phyloP scores from a whole-genome alignment of 2,329 filamentous ascomycete species.

The Laburnicola sp. region DNA sequence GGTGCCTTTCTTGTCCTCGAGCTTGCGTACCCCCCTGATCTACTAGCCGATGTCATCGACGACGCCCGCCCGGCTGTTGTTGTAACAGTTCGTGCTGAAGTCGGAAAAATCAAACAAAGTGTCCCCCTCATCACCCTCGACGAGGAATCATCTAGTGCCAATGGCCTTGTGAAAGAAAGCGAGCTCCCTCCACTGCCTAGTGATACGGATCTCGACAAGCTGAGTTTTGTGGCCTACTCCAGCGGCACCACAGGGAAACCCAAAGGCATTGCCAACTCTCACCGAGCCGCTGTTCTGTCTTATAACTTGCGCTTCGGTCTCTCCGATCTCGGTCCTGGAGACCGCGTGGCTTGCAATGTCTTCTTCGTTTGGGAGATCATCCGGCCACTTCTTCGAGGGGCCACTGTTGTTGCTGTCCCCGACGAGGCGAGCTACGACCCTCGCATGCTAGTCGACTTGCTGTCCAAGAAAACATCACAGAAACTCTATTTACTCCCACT shows the following conservation, averaged over 20 bases:
- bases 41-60: conserved; percentile 75
- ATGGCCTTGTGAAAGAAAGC: conserved; percentile 46
- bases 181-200: conserved; percentile 57
- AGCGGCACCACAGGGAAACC: conserved; percentile 77
- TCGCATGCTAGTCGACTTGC: conserved; percentile 69
- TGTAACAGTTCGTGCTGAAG: conserved; percentile 67
- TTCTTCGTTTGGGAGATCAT: conserved; percentile 88
- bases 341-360: conserved; percentile 83
- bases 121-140: conserved; percentile 69
- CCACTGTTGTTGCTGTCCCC: conserved; percentile 73
- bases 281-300: conserved; percentile 71
- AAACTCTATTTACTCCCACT: conserved; percentile 83
- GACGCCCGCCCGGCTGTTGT: conserved; percentile 73
- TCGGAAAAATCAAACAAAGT: conserved; percentile 64
- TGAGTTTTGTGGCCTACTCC: conserved; percentile 81
- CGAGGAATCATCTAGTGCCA: conserved; percentile 36
- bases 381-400: conserved; percentile 73
- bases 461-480: conserved; percentile 69
- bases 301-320: conserved; percentile 73
- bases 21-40: conserved; percentile 73
- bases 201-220: conserved; percentile 70
- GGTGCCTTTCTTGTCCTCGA: conserved; percentile 81
- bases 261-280: conserved; percentile 82
- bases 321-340: conserved; percentile 69
- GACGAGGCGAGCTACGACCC: conserved; percentile 80